These are phyloP conservation scores for Psilocybe mexicana DNA, from an alignment of 1,284 basidiomycete genomes.

Conservation along the genomic window DNA sequence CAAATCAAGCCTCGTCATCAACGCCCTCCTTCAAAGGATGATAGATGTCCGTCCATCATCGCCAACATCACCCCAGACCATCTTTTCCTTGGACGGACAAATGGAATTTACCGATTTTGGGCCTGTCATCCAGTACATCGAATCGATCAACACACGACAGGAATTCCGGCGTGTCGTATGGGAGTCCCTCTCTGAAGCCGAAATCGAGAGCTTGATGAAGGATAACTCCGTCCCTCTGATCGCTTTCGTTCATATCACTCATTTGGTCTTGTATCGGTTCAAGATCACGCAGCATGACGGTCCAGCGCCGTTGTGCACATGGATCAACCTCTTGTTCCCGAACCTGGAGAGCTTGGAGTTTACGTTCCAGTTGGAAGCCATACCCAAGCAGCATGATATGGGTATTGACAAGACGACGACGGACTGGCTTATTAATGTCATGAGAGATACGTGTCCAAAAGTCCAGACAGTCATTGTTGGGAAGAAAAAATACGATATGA, in stretches of 20 bases:
- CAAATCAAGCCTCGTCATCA: slow-evolving; percentile 14
- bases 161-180: slow-evolving; percentile 14
- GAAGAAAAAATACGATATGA: neutral
- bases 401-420: slow-evolving; percentile 4
- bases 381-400: slow-evolving; percentile 4
- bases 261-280: slow-evolving; percentile 16
- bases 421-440: slow-evolving; percentile 3
- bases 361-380: slow-evolving; percentile 15
- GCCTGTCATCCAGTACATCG: slow-evolving; percentile 12
- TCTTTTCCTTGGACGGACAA: slow-evolving; percentile 17
- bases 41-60: neutral
- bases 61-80: neutral
- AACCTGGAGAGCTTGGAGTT: slow-evolving; percentile 15
- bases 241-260: slow-evolving; percentile 13
- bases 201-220: slow-evolving; percentile 7
- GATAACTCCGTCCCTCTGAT: slow-evolving; percentile 6
- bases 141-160: slow-evolving; percentile 8
- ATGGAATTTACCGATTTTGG: slow-evolving; percentile 22
- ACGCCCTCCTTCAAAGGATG: slow-evolving; percentile 10
- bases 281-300: slow-evolving; percentile 3
- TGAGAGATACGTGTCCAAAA: slow-evolving; percentile 10
- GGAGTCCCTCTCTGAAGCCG: slow-evolving; percentile 10
- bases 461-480: slow-evolving; percentile 12
- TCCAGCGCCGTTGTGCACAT: slow-evolving; percentile 14
- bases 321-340: slow-evolving; percentile 22